These are phyloP conservation scores for Pinus albicaulis DNA, from an alignment of 75 land plant genomes.

Conservation along the genomic window DNA sequence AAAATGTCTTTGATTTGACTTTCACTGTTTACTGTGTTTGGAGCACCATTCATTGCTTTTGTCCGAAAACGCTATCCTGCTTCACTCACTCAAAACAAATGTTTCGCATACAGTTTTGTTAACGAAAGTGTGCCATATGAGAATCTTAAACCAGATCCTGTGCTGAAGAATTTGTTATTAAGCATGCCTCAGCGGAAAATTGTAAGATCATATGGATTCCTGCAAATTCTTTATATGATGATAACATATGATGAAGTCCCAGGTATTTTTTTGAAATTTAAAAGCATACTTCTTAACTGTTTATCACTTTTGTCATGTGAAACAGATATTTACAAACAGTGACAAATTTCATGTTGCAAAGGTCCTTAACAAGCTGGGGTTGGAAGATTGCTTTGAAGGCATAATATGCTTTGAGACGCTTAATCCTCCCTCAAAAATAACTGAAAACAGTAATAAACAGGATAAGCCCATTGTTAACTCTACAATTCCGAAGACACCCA, in stretches of 20 bases:
- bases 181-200: conserved; percentile 90
- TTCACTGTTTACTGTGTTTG: not conserved
- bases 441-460: conserved; percentile 6
- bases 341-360: conserved; percentile 61
- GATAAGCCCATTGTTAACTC: not conserved
- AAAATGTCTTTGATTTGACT: not conserved
- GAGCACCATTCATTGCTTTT: not conserved
- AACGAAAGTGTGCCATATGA: conserved; percentile 77
- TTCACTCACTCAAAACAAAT: not conserved
- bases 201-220: conserved; percentile 23
- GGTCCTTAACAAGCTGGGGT: conserved; percentile 54
- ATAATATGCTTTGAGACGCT: conserved; percentile 86
- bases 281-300: not conserved
- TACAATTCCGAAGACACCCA: conserved; percentile 45
- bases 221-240: too few relatives aligned
- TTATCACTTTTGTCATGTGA: not conserved
- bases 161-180: conserved; percentile 54
- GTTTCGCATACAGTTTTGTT: conserved; percentile 13
- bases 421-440: conserved; percentile 34
- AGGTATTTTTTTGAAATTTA: not conserved
- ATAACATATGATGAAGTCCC: not conserved
- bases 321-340: conserved; percentile 77
- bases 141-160: conserved; percentile 58
- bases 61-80: not conserved
- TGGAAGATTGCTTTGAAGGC: conserved; percentile 87